Evolutionary conservation across 1,284 basidiomycete genomes (phyloP).

Genomic region (Fereydounia khargensis): DNA sequence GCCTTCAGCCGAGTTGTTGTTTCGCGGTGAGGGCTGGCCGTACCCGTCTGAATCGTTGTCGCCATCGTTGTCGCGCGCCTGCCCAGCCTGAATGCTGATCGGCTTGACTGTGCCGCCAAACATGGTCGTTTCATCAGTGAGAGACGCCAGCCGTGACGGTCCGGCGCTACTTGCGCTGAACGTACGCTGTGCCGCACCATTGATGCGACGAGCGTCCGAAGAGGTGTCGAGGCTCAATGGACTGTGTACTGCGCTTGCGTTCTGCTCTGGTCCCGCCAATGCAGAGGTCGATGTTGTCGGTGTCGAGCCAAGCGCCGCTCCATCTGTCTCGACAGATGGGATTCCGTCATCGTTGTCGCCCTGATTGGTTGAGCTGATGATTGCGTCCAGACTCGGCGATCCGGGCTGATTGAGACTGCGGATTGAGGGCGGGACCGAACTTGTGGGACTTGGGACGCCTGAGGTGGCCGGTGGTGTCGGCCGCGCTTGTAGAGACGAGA

Average conservation of each 20-base stretch:
- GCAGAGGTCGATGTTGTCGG: too few species aligned
- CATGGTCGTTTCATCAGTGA: constrained; percentile 34
- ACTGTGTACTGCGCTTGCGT: too few species aligned
- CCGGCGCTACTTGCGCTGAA: constrained; percentile 24
- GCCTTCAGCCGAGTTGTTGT: neutral
- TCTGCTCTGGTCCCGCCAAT: too few species aligned
- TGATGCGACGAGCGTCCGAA: too few species aligned
- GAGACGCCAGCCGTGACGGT: constrained; percentile 11
- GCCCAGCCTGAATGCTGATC: constrained; percentile 7
- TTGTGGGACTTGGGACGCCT: constrained; percentile 25
- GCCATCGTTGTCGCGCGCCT: neutral
- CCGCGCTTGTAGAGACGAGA: constrained; percentile 42
- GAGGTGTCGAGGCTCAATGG: too few species aligned
- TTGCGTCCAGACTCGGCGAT: constrained; percentile 5
- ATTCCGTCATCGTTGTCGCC: too few species aligned
- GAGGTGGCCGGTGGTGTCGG: constrained; percentile 46
- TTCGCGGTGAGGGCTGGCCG: constrained; percentile 31
- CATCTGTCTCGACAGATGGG: too few species aligned
- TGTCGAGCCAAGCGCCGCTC: too few species aligned
- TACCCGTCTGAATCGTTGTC: constrained; percentile 42
- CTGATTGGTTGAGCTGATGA: too few species aligned
- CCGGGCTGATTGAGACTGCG: constrained; percentile 15
- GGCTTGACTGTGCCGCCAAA: constrained; percentile 19
- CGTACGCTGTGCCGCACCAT: constrained; percentile 22
- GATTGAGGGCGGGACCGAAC: constrained; percentile 27